Base-by-base conservation (phyloP, 371 early-diverging fungal genomes). In the Dichotomocladium elegans region DNA sequence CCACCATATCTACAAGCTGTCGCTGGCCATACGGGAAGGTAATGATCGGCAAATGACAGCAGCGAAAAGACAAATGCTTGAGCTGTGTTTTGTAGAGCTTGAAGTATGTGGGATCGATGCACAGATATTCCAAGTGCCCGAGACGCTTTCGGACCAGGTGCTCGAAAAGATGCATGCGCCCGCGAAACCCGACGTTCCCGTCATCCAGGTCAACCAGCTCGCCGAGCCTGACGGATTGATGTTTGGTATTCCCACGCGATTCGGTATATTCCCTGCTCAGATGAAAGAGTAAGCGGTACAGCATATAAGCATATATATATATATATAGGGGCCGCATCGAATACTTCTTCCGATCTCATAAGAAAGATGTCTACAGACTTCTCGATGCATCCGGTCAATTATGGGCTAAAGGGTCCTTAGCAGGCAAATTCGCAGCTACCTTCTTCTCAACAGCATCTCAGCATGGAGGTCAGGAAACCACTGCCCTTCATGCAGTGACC, bases 401-500 rank as follows among this genome's bases (percentile, higher is more conserved):
- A 14, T 93, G 92, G 92, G 72, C 77, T 1, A 41, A 54, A 30
- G 47, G 83, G 14, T 79, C 83, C 1, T 63, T 92, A 33, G 60
- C 68, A 15, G 87, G 86, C n/a, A 93, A 91, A 65, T 79, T 81
- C 46, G 90, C 74, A 9, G 91, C 82, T 8, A 64, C 78, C 46
- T 93, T 94, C 66, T 83, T 82, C 44, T 84, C 87, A 25, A 86
- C 92, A 5, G 85, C 76, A 2, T 72, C 83, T 34, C 76, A 72
- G 62, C 81, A 82, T 54, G 91, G 91, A 44, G 93, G 92, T 7
- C 87, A 88, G 56, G 93, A 93, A 62, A 84, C 88, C 5, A 90
- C 91, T 1, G 84, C 84, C 4, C 64, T 80, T n/a, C 79, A 85
- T 15, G 72, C 86, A 30, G 42, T 94, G 26, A 74, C 87, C 11